A percentile compares a stretch with the other conserved stretches of the same genome.
Conservation (phyloP, 2,329 filamentous ascomycete genomes). For the Phaeosphaeriaceae sp. region DNA sequence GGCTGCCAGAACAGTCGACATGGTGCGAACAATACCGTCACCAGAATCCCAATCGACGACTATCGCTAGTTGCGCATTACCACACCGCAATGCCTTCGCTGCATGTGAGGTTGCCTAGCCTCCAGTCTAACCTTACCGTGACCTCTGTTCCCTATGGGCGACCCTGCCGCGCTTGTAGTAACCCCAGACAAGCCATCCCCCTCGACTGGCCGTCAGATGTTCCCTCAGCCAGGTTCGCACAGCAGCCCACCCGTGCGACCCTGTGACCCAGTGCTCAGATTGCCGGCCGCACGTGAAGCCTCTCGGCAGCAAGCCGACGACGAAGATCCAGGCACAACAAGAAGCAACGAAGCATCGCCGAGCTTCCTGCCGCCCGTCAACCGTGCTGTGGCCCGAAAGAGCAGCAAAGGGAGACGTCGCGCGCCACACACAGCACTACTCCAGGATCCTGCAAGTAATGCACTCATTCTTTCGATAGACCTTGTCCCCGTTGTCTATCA, state of each 20-base stretch:
- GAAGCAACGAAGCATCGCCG: conserved; percentile 15
- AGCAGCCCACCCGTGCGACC: conserved; percentile 7
- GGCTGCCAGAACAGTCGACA: background rate
- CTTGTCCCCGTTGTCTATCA: conserved; percentile 6
- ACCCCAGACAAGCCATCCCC: background rate
- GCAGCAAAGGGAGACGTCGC: background rate
- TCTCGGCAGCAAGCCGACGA: conserved; percentile 23
- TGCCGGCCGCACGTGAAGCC: conserved; percentile 19
- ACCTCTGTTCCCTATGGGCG: background rate
- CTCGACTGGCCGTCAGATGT: background rate
- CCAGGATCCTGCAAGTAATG: background rate
- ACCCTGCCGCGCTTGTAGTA: conserved; percentile 2
- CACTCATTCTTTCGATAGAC: background rate
- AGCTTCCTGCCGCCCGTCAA: conserved; percentile 10
- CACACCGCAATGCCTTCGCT: conserved; percentile 2
- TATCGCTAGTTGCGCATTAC: background rate
- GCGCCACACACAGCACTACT: background rate
- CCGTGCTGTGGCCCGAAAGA: background rate
- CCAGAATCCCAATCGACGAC: background rate
- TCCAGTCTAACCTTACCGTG: background rate
- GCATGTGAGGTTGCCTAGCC: background rate
- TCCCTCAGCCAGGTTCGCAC: conserved; percentile 6
- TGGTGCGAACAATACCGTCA: background rate
- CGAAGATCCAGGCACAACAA: conserved; percentile 11
- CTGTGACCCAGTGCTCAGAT: conserved; percentile 11